Percentiles rank a stretch among this genome's conserved stretches.
Evolutionary conservation across 495 filamentous ascomycete genomes (phyloP).

Genomic region (Xylaria sp.): DNA sequence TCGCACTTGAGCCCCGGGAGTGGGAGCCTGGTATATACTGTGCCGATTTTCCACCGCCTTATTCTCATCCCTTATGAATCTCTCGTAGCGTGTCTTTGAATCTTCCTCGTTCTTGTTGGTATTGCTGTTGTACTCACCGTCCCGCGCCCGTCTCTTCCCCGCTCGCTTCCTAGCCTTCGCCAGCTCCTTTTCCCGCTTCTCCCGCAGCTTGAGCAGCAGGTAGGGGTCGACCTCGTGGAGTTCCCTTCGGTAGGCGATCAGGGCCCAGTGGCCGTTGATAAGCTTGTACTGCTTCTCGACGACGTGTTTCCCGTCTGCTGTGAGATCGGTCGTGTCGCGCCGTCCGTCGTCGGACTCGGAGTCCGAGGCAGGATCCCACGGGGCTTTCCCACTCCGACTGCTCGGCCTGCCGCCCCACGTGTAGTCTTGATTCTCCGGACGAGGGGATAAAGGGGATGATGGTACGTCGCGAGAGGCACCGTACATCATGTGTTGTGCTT

Average conservation of each 20-base stretch:
- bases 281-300: constrained; percentile 1
- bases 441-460: not conserved
- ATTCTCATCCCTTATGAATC: not conserved
- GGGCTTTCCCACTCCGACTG: not conserved
- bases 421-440: not conserved
- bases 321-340: not conserved
- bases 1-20: not conserved
- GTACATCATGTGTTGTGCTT: not conserved
- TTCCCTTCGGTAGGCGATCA: not conserved
- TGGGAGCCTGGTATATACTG: not conserved
- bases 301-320: constrained; percentile 14
- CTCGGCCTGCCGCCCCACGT: not conserved
- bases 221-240: constrained; percentile 9
- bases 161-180: not conserved
- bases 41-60: not conserved
- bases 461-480: not conserved
- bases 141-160: not conserved
- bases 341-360: not conserved
- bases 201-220: not conserved
- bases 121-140: not conserved
- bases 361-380: not conserved
- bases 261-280: constrained; percentile 9
- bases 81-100: too few species aligned
- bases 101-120: too few species aligned
- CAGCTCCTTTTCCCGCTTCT: not conserved